Conservation (phyloP, 73 alveolate species). For the Tetrahymena malaccensis region DNA sequence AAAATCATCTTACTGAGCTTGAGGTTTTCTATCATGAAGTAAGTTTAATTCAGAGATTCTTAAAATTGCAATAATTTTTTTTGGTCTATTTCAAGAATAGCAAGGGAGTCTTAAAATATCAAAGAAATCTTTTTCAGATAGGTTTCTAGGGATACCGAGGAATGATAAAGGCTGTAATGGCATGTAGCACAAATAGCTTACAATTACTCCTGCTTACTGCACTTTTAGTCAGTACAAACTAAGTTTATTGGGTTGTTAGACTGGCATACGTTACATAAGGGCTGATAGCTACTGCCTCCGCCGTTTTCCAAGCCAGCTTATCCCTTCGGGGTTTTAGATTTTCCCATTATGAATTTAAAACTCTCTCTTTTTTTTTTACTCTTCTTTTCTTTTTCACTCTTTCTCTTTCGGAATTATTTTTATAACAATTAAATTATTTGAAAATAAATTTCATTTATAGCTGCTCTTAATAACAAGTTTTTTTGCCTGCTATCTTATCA, state of each 20-base stretch:
- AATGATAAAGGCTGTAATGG: background rate
- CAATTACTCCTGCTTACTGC: background rate
- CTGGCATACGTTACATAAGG: background rate
- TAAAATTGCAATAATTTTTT: background rate
- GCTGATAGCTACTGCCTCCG: background rate
- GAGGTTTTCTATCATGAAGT: background rate
- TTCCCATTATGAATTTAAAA: background rate
- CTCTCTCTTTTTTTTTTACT: background rate
- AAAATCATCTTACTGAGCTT: background rate
- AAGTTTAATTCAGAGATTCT: background rate
- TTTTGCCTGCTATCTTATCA: background rate
- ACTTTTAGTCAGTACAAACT: background rate
- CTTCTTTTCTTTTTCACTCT: background rate
- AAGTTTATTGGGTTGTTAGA: background rate
- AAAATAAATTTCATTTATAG: background rate
- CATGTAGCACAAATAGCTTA: background rate
- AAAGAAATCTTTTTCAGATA: background rate
- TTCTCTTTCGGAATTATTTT: background rate
- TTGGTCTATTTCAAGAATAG: background rate
- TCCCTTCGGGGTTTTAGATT: background rate
- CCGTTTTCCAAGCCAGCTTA: background rate
- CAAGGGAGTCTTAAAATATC: background rate
- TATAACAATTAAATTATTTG: background rate
- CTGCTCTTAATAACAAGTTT: background rate
- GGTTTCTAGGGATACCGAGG: slow-evolving; percentile 1